phyloP scores from a whole-genome alignment of 2,329 filamentous ascomycete genomes.

The Fusarium piperis region DNA sequence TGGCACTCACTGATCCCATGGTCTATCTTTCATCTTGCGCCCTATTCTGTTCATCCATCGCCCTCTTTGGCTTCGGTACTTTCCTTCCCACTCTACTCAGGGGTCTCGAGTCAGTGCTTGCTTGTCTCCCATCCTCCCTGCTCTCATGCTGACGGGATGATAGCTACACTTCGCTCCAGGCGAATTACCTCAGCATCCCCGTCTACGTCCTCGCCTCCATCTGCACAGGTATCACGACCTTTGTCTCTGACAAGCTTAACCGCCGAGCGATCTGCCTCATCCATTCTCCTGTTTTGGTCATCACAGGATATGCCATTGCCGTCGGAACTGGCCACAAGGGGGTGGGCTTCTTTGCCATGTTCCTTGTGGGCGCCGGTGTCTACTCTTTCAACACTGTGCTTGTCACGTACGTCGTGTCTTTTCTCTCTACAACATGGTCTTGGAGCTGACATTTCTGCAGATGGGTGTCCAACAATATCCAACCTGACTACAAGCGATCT shows the following conservation, averaged over 20 bases:
- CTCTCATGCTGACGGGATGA: background rate
- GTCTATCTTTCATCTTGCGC: conserved; percentile 47
- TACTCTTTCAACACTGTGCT: conserved; percentile 23
- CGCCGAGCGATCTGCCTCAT: conserved; percentile 34
- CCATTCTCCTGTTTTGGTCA: conserved; percentile 30
- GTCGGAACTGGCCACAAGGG: conserved; percentile 41
- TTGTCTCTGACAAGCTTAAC: conserved; percentile 39
- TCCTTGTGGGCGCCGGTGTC: conserved; percentile 30
- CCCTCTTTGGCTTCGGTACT: conserved; percentile 48
- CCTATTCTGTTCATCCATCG: conserved; percentile 45
- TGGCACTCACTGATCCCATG: conserved; percentile 36
- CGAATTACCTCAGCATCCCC: conserved; percentile 50
- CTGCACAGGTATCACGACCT: conserved; percentile 15
- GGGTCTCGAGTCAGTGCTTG: conserved; percentile 43
- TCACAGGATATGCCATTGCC: conserved; percentile 43
- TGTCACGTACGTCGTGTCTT: conserved; percentile 19
- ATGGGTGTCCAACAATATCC: conserved; percentile 60
- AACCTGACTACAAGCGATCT: conserved; percentile 58
- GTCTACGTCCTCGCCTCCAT: conserved; percentile 44
- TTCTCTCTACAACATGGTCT: background rate
- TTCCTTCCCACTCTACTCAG: conserved; percentile 50
- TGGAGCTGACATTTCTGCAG: conserved; percentile 47
- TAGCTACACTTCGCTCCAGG: conserved; percentile 40
- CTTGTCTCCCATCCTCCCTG: fast-evolving
- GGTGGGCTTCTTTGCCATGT: conserved; percentile 39